A percentile compares a stretch with the other conserved stretches of the same genome.
Evolutionary conservation across 805 yeast species (phyloP).

Genomic region (Candida railenensis): DNA sequence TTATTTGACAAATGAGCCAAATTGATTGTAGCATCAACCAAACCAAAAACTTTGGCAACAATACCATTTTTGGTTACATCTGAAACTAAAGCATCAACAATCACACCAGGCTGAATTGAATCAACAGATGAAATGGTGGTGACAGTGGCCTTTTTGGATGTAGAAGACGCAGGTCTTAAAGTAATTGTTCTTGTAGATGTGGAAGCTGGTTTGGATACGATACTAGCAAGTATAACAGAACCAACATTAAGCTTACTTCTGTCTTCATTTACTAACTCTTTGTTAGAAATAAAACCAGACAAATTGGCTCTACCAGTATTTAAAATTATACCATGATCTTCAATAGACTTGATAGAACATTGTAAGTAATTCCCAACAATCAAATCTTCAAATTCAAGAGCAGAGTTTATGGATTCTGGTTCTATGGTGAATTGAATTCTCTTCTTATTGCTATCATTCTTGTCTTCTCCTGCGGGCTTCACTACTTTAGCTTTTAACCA

Average conservation of each 20-base stretch:
- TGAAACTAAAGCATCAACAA: conserved; percentile 70
- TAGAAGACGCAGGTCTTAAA: conserved; percentile 44
- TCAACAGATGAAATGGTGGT: conserved; percentile 69
- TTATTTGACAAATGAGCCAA: conserved; percentile 56
- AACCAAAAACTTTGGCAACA: conserved; percentile 69
- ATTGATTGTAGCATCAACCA: conserved; percentile 69
- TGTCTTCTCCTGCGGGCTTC: conserved; percentile 39
- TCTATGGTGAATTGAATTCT: conserved; percentile 71
- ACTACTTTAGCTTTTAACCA: conserved; percentile 84
- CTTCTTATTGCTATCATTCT: conserved; percentile 48
- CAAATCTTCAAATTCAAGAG: conserved; percentile 64
- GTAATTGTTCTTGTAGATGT: conserved; percentile 53
- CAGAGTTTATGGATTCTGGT: conserved; percentile 67
- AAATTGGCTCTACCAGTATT: conserved; percentile 60
- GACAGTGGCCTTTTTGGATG: conserved; percentile 45
- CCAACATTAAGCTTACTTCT: conserved; percentile 50
- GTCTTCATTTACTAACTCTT: conserved; percentile 50
- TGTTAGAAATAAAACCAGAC: conserved; percentile 74
- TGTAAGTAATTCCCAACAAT: conserved; percentile 65
- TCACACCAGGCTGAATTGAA: conserved; percentile 80
- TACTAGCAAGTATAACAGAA: conserved; percentile 63
- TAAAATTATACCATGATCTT: conserved; percentile 88
- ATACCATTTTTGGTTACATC: conserved; percentile 63
- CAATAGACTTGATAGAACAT: conserved; percentile 72
- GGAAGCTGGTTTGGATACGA: conserved; percentile 44